Percentiles rank a stretch among this genome's conserved stretches.
Evolutionary conservation across 345 rosid species (phyloP).

Genomic region (Populus deltoides): DNA sequence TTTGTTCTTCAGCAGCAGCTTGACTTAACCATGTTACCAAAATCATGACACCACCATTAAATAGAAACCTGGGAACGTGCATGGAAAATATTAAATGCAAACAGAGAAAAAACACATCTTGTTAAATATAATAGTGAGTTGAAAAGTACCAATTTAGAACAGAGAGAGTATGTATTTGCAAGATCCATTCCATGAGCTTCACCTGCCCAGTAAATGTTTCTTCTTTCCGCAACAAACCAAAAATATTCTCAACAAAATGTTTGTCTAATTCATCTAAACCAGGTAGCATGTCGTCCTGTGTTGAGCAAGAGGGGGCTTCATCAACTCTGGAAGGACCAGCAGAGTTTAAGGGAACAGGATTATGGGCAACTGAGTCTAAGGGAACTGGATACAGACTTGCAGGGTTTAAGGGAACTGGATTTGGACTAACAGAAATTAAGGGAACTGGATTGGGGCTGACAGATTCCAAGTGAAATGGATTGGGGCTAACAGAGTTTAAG

Average conservation of each 20-base stretch:
- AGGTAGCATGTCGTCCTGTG: constrained; percentile 49
- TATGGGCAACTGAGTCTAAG: not conserved
- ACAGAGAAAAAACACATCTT: constrained; percentile 2
- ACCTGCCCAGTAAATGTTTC: constrained; percentile 91
- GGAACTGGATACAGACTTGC: not conserved
- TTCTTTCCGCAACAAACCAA: constrained; percentile 61
- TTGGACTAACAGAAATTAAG: not conserved
- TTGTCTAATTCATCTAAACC: constrained; percentile 63
- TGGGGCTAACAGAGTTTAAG: not conserved
- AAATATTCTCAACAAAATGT: constrained; percentile 69
- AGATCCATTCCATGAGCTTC: constrained; percentile 89
- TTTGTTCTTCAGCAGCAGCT: constrained; percentile 89
- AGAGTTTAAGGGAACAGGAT: constrained; percentile 9
- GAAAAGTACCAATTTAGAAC: constrained; percentile 65
- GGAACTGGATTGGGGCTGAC: constrained; percentile 28
- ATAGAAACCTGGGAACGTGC: constrained; percentile 64
- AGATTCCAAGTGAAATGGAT: constrained; percentile 37
- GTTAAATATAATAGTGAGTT: constrained; percentile 7
- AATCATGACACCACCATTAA: constrained; percentile 87
- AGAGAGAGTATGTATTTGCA: constrained; percentile 71
- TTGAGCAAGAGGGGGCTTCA: constrained; percentile 52
- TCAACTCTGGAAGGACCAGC: constrained; percentile 31
- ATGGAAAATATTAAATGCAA: constrained; percentile 13
- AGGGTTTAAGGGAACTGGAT: constrained; percentile 14
- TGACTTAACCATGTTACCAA: constrained; percentile 90